Percentiles rank a stretch among this genome's conserved stretches.
Conservation (phyloP, 768 basidiomycete genomes). For the Kwoniella sp. region DNA sequence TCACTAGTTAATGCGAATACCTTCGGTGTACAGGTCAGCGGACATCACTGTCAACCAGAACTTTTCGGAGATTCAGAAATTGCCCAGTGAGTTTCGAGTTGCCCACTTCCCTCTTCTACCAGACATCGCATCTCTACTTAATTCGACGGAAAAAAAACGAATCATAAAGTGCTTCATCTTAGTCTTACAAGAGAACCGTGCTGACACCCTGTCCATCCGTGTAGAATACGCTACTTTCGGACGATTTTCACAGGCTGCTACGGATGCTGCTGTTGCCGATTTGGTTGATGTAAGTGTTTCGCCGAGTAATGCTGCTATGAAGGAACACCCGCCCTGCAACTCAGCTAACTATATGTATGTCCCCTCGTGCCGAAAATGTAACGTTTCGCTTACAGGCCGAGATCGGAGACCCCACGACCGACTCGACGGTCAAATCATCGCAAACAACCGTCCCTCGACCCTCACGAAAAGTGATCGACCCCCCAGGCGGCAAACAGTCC, state of each 20-base stretch:
- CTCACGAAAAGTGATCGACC: conserved; percentile 52
- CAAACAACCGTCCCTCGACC: conserved; percentile 45
- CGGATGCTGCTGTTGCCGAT: conserved; percentile 54
- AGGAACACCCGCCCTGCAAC: too few species aligned
- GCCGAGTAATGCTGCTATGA: too few species aligned
- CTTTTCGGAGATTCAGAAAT: conserved; percentile 51
- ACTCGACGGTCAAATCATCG: conserved; percentile 31
- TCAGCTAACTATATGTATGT: too few species aligned
- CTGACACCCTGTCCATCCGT: too few species aligned
- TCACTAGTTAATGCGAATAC: too few species aligned
- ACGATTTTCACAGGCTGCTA: conserved; percentile 50
- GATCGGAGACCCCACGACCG: conserved; percentile 51
- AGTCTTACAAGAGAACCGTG: too few species aligned
- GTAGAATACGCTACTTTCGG: conserved; percentile 56
- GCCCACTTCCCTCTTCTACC: neutral
- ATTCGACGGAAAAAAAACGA: too few species aligned
- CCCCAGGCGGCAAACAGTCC: conserved; percentile 50
- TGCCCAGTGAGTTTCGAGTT: conserved; percentile 47
- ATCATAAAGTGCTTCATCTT: too few species aligned
- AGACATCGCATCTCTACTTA: neutral
- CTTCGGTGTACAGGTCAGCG: conserved; percentile 26
- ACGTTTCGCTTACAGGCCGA: conserved; percentile 51
- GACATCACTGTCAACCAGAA: conserved; percentile 49
- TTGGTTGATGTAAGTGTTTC: conserved; percentile 51
- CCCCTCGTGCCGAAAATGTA: too few species aligned